Evolutionary conservation across 139 green algal species (phyloP), one percentile per base, ranked within the genome.

Genomic region (Tetraselmis chui): DNA sequence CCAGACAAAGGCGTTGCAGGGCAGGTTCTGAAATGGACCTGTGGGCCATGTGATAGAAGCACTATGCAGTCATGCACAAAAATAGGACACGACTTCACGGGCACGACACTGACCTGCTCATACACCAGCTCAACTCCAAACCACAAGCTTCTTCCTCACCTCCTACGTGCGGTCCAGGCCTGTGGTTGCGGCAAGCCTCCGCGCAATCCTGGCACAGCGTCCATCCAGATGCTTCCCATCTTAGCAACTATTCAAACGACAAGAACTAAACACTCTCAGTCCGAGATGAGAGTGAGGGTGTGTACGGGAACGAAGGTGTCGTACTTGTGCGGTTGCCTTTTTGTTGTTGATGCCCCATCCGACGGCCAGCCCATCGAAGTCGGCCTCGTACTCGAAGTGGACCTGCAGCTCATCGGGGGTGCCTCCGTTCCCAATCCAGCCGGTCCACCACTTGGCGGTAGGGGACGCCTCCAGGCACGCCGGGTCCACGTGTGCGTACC

Each of bases 1-100:
- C 32, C 77, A 98, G 0, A 86, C 86, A 83, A 96, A 98, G 0
- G 92, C 92, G 80, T 97, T 98, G 89, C 94, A 97, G 5, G 92
- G 93, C 30, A 97, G 86, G 1, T 83, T 84, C 27, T 82, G 67
- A 59, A 93, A 94, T 1, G 85, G 84, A 25, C 90, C 92, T 85
- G 83, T 77, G 77, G 32, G 31, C 22, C 29, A 59, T 28, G 28
- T 59, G 32, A 67, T 76, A 59, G 23, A 58, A 82, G 29, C 30
- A 22, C 59, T 29, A 30, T 31, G 32, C 77, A 31, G 79, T 59
- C 67, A 31, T 11, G 26, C 5, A 2, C 32, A 59, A 2, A 28
- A 29, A 27, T 23, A 2, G 28, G 1, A 26, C 24, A 0, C 28
- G 24, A n/a, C 11, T 2, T 5, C 29, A 78, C 23, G 45, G 29